Base-by-base conservation (phyloP, 2,329 filamentous ascomycete genomes). In the Metarhizium anisopliae region DNA sequence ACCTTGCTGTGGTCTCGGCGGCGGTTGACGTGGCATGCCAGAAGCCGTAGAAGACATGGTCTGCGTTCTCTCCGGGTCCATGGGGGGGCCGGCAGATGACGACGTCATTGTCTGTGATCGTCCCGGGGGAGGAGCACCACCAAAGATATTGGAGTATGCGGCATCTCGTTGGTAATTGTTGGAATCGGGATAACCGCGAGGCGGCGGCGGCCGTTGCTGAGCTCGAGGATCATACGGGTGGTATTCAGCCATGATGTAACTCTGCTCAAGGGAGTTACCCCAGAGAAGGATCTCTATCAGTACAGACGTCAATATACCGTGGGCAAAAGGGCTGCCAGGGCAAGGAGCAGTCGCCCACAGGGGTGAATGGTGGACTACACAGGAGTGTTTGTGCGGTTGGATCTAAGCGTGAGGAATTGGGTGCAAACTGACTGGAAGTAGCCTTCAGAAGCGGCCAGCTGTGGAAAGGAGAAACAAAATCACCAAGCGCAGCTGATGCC, bases 21-120 rank as follows among this genome's bases (percentile, higher is more conserved):
- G 85, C 54, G 83, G 85, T 57, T 79, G 80, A 59, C 85, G 79
- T 61, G 83, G 82, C 80, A 86, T 84, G 58, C 64, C 67, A 51
- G 72, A 73, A 54, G 70, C 68, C 59, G 63, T 68, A 30, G 83
- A 85, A 47, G 80, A 83, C 85, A 90, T 89, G 58, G 90, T 95
- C 62, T 90, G 86, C 51, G 90, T 90, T 64, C 92, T 84, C 63
- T 88, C 89, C 53, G 75, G 74, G 55, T 77, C 66, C 64, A 74
- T 74, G 69, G 77, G 75, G 64, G 75, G 70, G 51, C 77, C 73
- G 55, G 82, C 83, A 57, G 73, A 67, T 47, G 86, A 80, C 61
- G 89, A 91, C 60, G 86, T 94, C 91, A 97, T 96, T 30, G 93
- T 96, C 68, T 96, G 92, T 56, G 92, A 95, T 70, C 94, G 87